Evolutionary conservation across 2,329 filamentous ascomycete species (phyloP), one percentile per base, ranked within the genome.

Genomic region (Geosmithia morbida): DNA sequence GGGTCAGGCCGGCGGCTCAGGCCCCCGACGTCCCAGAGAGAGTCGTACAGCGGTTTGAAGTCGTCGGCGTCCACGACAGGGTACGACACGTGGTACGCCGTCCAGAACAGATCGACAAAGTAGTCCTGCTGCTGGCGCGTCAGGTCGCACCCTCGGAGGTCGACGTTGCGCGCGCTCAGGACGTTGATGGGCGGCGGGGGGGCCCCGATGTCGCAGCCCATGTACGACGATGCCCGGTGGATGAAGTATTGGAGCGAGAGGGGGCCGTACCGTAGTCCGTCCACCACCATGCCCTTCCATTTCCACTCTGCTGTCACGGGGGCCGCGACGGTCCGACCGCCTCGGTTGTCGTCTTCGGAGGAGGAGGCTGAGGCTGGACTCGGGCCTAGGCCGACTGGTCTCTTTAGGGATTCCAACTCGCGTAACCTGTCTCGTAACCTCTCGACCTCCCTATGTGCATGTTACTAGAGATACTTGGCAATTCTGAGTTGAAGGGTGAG

Each of bases 51-150:
- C 20, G 30, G 7, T n/a, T 42, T 19, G 42, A 50, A 48, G 17
- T 30, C 41, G 10, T n/a, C 19, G 26, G 48, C 46, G 19, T 48
- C 46, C 1, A 48, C 13, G 18, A 43, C 43, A 3, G 48, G 48
- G 17, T 30, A 33, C 41, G 17, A 42, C 17, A 48, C 19, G 22
- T 48, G 46, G 29, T 50, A 50, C 3, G 20, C 18, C 8, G 22
- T 6, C 48, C 46, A 50, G 43, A 42, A 48, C 22, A 48, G 26
- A 20, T 48, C 46, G 1, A 50, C n/a, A 26, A 50, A 48, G 18
- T 46, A 39, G 39, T 49, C 48, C 26, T 49, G 48, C 39, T 37
- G 44, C 11, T 22, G 20, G 7, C 43, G 17, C 29, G 16, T 20
- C 11, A 48, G 20, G 18, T 46, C 44, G 19, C 44, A 46, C 10